Evolutionary conservation across 164 flowering plant genomes (phyloP).

Genomic region (Liquidambar formosana): DNA sequence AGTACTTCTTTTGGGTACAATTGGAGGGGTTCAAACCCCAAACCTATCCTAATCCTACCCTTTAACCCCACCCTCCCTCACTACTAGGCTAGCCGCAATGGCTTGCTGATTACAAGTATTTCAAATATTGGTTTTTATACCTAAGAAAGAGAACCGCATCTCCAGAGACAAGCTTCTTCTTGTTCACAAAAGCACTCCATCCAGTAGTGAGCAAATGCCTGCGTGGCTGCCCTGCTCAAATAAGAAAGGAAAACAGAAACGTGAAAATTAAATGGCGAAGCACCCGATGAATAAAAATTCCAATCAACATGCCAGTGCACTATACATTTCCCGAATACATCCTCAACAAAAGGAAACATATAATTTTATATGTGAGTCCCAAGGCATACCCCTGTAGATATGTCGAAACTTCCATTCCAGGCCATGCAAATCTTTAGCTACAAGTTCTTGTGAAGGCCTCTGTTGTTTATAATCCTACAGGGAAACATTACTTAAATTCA

Average conservation of each 20-base stretch:
- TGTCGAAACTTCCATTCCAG: slow-evolving; percentile 90
- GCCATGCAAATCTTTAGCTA: slow-evolving; percentile 94
- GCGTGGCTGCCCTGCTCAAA: slow-evolving; percentile 83
- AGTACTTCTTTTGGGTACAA: too few relatives aligned
- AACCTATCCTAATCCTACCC: too few relatives aligned
- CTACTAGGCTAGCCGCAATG: too few relatives aligned
- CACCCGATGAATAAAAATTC: background rate
- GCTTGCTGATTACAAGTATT: background rate
- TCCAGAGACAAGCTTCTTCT: slow-evolving; percentile 91
- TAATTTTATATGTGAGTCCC: background rate
- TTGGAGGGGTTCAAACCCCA: too few relatives aligned
- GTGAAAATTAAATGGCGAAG: too few relatives aligned
- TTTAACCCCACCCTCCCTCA: too few relatives aligned
- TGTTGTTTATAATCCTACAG: slow-evolving; percentile 88
- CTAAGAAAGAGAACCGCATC: slow-evolving; percentile 98
- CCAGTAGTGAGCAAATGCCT: slow-evolving; percentile 98
- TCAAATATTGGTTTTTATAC: too few relatives aligned
- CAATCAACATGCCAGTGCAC: background rate
- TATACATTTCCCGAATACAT: background rate
- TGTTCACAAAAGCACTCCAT: slow-evolving; percentile 97
- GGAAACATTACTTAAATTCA: background rate
- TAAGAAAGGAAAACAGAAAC: background rate
- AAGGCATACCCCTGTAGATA: slow-evolving; percentile 78
- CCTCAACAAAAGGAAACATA: background rate
- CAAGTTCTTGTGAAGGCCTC: slow-evolving; percentile 97